phyloP scores from a whole-genome alignment of 192 early-diverging fungal genomes.

The Coemansia furcata region DNA sequence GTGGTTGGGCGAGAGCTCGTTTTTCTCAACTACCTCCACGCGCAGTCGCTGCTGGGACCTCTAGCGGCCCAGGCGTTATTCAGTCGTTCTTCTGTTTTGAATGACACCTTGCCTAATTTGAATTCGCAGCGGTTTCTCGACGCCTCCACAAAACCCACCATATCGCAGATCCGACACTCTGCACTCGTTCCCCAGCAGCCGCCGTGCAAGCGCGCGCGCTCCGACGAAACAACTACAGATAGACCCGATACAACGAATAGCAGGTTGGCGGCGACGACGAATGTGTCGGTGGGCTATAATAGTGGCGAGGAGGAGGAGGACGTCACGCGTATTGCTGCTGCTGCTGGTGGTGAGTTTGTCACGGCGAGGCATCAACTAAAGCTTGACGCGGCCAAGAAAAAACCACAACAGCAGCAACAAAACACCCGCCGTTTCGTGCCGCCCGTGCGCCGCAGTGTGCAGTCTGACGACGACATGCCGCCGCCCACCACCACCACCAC shows the following conservation, averaged over 20 bases:
- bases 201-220: constrained; percentile 20
- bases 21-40: neutral
- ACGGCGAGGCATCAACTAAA: constrained; percentile 36
- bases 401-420: neutral
- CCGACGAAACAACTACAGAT: neutral
- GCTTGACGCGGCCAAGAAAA: constrained; percentile 24
- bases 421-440: constrained; percentile 24
- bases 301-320: neutral
- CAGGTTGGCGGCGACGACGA: no score
- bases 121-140: neutral
- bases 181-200: neutral
- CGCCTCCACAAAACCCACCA: neutral
- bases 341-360: constrained; percentile 23
- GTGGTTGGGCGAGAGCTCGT: neutral
- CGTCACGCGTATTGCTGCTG: neutral
- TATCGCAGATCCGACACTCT: neutral
- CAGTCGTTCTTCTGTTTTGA: neutral
- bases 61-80: neutral
- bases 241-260: neutral
- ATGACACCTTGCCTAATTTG: neutral
- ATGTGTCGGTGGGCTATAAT: neutral
- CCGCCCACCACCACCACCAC: neutral
- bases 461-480: constrained; percentile 18
- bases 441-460: constrained; percentile 6
- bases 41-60: neutral